Evolutionary conservation across 352 stramenopile species (phyloP).

Genomic region (Phytophthora boehmeriae): DNA sequence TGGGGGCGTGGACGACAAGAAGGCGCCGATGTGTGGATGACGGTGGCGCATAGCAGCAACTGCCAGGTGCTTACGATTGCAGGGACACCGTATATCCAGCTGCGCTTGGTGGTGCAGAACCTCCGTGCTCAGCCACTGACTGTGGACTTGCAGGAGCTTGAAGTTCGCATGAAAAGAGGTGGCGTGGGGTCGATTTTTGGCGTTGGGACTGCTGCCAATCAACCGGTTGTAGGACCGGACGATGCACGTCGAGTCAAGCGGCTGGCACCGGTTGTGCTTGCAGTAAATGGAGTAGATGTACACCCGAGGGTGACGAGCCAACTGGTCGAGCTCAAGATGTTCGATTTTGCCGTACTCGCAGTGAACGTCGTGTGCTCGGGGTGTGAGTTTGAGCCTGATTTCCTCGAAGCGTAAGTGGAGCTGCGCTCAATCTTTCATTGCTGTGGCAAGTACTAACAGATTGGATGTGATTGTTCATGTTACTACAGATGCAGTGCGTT

Average conservation of each 20-base stretch:
- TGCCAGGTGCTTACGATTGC: slow-evolving; percentile 49
- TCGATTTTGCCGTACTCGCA: slow-evolving; percentile 68
- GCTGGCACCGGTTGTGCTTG: slow-evolving; percentile 56
- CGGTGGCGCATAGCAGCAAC: slow-evolving; percentile 69
- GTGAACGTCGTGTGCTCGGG: slow-evolving; percentile 67
- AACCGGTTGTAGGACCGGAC: slow-evolving; percentile 8
- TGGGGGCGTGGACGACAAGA: slow-evolving; percentile 72
- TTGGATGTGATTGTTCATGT: background rate
- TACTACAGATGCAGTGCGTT: slow-evolving; percentile 47
- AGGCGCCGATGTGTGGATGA: slow-evolving; percentile 77
- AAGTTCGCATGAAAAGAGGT: slow-evolving; percentile 76
- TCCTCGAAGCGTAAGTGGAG: slow-evolving; percentile 57
- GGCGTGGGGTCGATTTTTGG: slow-evolving; percentile 53
- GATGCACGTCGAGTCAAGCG: slow-evolving; percentile 10
- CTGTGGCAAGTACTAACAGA: background rate
- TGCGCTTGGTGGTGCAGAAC: slow-evolving; percentile 78
- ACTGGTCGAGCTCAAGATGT: slow-evolving; percentile 56
- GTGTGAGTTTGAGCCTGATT: slow-evolving; percentile 81
- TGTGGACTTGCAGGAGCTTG: slow-evolving; percentile 64
- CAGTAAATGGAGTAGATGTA: slow-evolving; percentile 57
- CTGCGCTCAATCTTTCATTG: slow-evolving; percentile 1
- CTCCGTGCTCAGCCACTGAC: slow-evolving; percentile 54
- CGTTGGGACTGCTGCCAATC: slow-evolving; percentile 17
- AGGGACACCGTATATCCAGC: slow-evolving; percentile 55
- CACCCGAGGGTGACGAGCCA: slow-evolving; percentile 30